A percentile compares a stretch with the other conserved stretches of the same genome.
Conservation (phyloP, 2,329 filamentous ascomycete species). For the Ceratocystis variospora region DNA sequence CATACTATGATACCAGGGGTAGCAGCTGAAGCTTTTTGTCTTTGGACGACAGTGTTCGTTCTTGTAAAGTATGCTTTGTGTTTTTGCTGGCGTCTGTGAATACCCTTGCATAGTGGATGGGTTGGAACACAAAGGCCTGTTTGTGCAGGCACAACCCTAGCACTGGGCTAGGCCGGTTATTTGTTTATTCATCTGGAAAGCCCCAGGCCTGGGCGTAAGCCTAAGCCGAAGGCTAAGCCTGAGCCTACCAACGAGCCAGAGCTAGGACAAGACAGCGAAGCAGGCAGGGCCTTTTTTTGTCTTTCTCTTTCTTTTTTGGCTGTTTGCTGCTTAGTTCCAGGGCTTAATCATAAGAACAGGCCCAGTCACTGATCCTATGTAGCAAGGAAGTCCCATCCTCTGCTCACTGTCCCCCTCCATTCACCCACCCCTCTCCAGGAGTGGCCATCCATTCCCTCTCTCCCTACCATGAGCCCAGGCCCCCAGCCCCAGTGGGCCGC, state of each 20-base stretch:
- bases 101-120: slow-evolving; percentile 5
- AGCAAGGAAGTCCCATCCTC: neutral
- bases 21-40: neutral
- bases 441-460: neutral
- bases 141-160: slow-evolving; percentile 11
- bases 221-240: too few species aligned
- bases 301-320: too few species aligned
- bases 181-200: neutral
- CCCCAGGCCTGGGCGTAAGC: too few species aligned
- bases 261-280: neutral
- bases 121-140: slow-evolving; percentile 7
- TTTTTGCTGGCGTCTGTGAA: too few species aligned
- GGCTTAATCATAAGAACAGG: neutral
- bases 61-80: too few species aligned
- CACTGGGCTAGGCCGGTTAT: neutral
- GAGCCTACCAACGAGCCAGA: too few species aligned
- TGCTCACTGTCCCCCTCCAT: neutral
- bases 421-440: neutral
- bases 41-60: neutral
- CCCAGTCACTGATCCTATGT: neutral
- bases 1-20: neutral
- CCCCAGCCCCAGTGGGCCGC: neutral
- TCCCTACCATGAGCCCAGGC: neutral
- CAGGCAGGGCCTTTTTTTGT: neutral
- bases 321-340: neutral